phyloP scores from a whole-genome alignment of 129 eudicot species.

The Cynara cardunculus region DNA sequence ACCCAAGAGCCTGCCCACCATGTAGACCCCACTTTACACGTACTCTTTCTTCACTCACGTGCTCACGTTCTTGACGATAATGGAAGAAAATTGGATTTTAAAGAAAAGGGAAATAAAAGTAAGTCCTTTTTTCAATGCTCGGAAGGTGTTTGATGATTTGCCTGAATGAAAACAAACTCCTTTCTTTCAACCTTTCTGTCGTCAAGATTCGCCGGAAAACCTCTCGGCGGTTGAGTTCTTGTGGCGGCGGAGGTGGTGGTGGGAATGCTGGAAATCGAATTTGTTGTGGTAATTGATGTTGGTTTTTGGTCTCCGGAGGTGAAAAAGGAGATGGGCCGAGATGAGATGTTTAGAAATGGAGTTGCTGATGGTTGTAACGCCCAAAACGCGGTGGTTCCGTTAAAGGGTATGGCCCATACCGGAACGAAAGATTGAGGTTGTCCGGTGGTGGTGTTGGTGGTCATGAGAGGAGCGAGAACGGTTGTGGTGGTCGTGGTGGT shows the following conservation, averaged over 20 bases:
- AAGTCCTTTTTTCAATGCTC: conserved; percentile 3
- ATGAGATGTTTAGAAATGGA: conserved; percentile 32
- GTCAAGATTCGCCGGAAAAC: background rate
- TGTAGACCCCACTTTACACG: conserved; percentile 23
- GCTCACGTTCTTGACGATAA: conserved; percentile 24
- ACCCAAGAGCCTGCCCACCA: conserved; percentile 28
- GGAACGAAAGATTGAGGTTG: conserved; percentile 35
- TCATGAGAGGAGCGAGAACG: conserved; percentile 51
- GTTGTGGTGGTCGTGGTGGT: background rate
- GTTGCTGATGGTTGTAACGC: conserved; percentile 46
- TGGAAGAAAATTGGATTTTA: background rate
- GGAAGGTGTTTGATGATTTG: conserved; percentile 25
- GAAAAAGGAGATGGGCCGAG: conserved; percentile 41
- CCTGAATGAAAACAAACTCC: conserved; percentile 20
- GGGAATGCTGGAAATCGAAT: background rate
- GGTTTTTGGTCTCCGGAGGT: conserved; percentile 26
- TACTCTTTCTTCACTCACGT: conserved; percentile 26
- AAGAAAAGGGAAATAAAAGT: background rate
- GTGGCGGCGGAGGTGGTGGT: background rate
- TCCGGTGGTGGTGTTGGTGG: conserved; percentile 21
- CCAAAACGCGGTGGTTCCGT: conserved; percentile 40
- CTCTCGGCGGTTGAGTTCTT: background rate
- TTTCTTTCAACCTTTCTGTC: conserved; percentile 21
- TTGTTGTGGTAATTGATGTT: background rate
- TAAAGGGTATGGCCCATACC: conserved; percentile 49